Conservation (phyloP, 75 land plant genomes). For the Pinus taeda region DNA sequence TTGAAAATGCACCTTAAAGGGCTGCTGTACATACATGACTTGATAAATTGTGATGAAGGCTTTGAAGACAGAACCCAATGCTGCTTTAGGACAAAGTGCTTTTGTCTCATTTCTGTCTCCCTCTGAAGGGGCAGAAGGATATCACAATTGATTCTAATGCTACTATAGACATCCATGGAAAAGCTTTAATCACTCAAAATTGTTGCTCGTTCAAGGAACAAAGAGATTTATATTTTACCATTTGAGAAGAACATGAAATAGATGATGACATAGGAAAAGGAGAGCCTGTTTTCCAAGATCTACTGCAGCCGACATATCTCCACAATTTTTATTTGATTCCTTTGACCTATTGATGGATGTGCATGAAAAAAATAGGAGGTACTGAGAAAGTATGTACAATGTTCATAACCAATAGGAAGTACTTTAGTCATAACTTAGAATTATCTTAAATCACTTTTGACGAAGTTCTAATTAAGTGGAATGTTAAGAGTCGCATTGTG, state of each 20-base stretch:
- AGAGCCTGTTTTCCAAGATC: background rate
- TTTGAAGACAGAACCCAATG: constrained; percentile 2
- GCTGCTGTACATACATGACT: background rate
- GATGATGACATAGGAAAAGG: constrained; percentile 6
- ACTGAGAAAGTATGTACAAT: too few species aligned
- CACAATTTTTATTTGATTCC: background rate
- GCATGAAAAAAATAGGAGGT: too few species aligned
- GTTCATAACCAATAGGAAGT: too few species aligned
- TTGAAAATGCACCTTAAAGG: background rate
- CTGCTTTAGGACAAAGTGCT: background rate
- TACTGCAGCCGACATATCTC: background rate
- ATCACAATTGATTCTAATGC: constrained; percentile 30
- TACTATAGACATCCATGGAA: constrained; percentile 22
- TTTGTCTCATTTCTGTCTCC: constrained; percentile 14
- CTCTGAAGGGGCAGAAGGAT: constrained; percentile 30
- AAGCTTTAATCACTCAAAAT: constrained; percentile 24
- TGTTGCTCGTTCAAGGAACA: constrained; percentile 1
- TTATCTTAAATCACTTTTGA: too few species aligned
- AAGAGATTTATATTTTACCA: background rate
- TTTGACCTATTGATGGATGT: background rate
- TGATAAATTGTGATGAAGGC: background rate
- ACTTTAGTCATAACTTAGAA: too few species aligned
- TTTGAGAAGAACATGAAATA: background rate
- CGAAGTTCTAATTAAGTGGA: too few species aligned
- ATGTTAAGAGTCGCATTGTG: too few species aligned